These are phyloP conservation scores for Calocybe cyanea DNA, from an alignment of 768 basidiomycete genomes.

Conservation along the genomic window DNA sequence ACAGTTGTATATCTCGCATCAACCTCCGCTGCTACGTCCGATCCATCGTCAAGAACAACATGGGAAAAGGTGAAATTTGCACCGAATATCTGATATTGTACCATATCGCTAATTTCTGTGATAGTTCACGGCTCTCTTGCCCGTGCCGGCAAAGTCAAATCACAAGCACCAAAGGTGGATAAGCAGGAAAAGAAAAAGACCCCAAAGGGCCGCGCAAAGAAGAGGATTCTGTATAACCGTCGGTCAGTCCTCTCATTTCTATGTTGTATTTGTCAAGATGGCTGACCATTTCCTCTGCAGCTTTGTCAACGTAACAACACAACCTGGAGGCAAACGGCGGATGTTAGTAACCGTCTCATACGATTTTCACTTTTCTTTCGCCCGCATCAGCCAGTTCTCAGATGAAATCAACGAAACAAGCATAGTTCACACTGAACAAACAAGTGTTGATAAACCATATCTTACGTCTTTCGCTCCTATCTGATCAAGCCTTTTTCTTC, in stretches of 20 bases:
- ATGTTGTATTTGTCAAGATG: background rate
- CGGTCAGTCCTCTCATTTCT: conserved; percentile 48
- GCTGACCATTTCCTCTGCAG: conserved; percentile 39
- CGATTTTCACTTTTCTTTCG: conserved; percentile 2
- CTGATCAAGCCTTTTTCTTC: conserved; percentile 51
- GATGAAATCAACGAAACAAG: conserved; percentile 61
- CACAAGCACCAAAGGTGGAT: conserved; percentile 96
- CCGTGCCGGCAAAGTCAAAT: conserved; percentile 99
- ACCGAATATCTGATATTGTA: background rate
- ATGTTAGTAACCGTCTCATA: conserved; percentile 67
- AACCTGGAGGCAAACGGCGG: conserved; percentile 89
- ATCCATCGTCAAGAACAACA: conserved; percentile 57
- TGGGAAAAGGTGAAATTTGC: conserved; percentile 57
- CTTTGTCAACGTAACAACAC: conserved; percentile 91
- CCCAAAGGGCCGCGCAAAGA: conserved; percentile 97
- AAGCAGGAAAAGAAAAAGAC: conserved; percentile 99
- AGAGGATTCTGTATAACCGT: conserved; percentile 74
- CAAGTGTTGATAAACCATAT: conserved; percentile 82
- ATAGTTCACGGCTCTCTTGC: conserved; percentile 98
- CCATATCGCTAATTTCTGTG: conserved; percentile 34
- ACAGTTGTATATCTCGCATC: conserved; percentile 16
- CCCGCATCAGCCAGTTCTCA: background rate
- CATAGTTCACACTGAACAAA: conserved; percentile 99
- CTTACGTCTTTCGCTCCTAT: conserved; percentile 99
- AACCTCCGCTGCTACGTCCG: conserved; percentile 14